Evolutionary conservation across 2,329 filamentous ascomycete genomes (phyloP).

Genomic region (Colletotrichum chrysophilum): DNA sequence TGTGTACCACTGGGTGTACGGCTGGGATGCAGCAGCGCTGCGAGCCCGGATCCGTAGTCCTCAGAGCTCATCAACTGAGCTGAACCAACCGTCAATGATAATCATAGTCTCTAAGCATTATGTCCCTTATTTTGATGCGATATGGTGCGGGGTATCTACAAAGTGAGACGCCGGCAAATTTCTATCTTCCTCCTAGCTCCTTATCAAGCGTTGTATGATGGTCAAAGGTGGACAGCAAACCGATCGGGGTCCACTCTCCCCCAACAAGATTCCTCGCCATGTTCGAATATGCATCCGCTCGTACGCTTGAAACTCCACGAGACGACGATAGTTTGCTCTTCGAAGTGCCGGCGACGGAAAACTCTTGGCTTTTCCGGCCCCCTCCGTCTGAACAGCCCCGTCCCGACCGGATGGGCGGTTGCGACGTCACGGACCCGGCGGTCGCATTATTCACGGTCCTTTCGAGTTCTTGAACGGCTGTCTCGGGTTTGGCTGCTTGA

Average conservation of each 20-base stretch:
- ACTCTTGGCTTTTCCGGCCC: not conserved
- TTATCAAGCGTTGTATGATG: conserved; percentile 35
- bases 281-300: conserved; percentile 36
- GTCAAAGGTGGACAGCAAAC: conserved; percentile 38
- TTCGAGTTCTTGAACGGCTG: not conserved
- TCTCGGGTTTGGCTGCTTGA: not conserved
- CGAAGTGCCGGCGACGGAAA: not conserved
- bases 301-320: conserved; percentile 24
- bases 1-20: not conserved
- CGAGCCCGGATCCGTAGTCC: not conserved
- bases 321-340: not conserved
- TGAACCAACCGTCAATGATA: not conserved
- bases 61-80: not conserved
- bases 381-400: not conserved
- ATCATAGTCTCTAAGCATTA: not conserved
- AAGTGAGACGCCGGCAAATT: not conserved
- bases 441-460: too few species aligned
- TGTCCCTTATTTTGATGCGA: not conserved
- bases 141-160: not conserved
- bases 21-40: not conserved
- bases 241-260: conserved; percentile 34
- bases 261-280: conserved; percentile 33
- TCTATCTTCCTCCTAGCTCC: conserved; percentile 31
- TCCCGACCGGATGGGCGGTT: not conserved
- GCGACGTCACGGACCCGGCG: not conserved